A percentile compares a stretch with the other conserved stretches of the same genome.
Evolutionary conservation across 495 filamentous ascomycete species (phyloP).

Genomic region (Penicillium malachiteum): DNA sequence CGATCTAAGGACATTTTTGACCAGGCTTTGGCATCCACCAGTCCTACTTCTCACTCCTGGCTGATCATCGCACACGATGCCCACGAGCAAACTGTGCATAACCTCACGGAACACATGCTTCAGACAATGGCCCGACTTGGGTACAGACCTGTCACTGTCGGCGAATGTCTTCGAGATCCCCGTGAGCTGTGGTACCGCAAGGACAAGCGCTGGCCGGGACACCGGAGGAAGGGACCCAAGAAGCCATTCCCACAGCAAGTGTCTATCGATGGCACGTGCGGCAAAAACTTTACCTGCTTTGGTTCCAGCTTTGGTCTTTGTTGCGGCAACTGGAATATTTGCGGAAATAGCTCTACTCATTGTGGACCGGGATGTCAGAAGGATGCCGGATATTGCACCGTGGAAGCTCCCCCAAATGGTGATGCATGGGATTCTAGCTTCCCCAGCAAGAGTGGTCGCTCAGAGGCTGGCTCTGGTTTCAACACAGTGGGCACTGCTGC

Average conservation of each 20-base stretch:
- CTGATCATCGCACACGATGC: constrained; percentile 79
- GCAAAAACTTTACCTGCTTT: constrained; percentile 47
- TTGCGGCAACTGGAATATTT: constrained; percentile 44
- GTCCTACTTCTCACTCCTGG: constrained; percentile 50
- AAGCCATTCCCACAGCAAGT: constrained; percentile 34
- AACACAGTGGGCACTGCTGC: constrained; percentile 22
- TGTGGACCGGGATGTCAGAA: constrained; percentile 52
- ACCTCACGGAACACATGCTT: constrained; percentile 74
- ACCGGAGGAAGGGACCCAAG: constrained; percentile 31
- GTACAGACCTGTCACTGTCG: constrained; percentile 69
- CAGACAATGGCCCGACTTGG: constrained; percentile 54
- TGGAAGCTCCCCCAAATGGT: constrained; percentile 22
- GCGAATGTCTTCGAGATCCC: constrained; percentile 73
- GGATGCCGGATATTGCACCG: constrained; percentile 47
- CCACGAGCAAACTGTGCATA: constrained; percentile 72
- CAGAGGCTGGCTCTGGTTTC: constrained; percentile 17
- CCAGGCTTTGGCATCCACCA: constrained; percentile 41
- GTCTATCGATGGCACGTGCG: constrained; percentile 54
- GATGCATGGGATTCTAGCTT: constrained; percentile 24
- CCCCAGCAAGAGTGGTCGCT: constrained; percentile 11
- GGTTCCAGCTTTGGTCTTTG: constrained; percentile 43
- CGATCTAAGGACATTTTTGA: constrained; percentile 72
- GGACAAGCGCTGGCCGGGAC: constrained; percentile 24
- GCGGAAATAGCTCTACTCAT: constrained; percentile 49
- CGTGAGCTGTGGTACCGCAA: constrained; percentile 67